These are phyloP conservation scores for Fomitopsis pinicola DNA, from an alignment of 1,284 basidiomycete genomes.

Conservation along the genomic window DNA sequence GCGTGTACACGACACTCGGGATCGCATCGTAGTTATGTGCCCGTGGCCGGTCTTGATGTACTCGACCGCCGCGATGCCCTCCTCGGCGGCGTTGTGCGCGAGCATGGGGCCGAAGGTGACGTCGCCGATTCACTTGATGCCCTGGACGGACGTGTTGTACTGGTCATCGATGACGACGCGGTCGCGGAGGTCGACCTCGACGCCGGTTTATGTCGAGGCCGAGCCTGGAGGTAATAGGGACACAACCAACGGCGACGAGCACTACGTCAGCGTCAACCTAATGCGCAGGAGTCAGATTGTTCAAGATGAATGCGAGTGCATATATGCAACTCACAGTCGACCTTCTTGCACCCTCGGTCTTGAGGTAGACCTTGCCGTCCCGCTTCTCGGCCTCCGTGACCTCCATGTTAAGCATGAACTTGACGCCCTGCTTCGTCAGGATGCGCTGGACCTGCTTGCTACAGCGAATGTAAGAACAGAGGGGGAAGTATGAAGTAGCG, in stretches of 20 bases:
- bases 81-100: too few relatives aligned
- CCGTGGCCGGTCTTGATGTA: too few relatives aligned
- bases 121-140: too few relatives aligned
- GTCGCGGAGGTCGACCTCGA: too few relatives aligned
- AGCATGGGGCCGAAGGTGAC: too few relatives aligned
- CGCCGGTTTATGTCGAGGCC: too few relatives aligned
- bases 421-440: slow-evolving; percentile 89
- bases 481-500: not conserved
- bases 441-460: slow-evolving; percentile 94
- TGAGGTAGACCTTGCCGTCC: slow-evolving; percentile 80
- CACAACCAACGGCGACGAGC: slow-evolving; percentile 91
- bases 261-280: slow-evolving; percentile 94
- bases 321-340: slow-evolving; percentile 56
- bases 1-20: too few relatives aligned
- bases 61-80: slow-evolving; percentile 18
- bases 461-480: slow-evolving; percentile 1
- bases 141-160: too few relatives aligned
- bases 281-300: not conserved
- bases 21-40: too few relatives aligned
- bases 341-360: slow-evolving; percentile 90
- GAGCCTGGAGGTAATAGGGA: slow-evolving; percentile 67
- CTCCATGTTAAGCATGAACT: slow-evolving; percentile 98
- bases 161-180: too few relatives aligned
- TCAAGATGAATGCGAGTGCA: not conserved
- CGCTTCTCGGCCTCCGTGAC: slow-evolving; percentile 84